Evolutionary conservation across 441 rosid species (phyloP).

Genomic region (Jatropha multifida): DNA sequence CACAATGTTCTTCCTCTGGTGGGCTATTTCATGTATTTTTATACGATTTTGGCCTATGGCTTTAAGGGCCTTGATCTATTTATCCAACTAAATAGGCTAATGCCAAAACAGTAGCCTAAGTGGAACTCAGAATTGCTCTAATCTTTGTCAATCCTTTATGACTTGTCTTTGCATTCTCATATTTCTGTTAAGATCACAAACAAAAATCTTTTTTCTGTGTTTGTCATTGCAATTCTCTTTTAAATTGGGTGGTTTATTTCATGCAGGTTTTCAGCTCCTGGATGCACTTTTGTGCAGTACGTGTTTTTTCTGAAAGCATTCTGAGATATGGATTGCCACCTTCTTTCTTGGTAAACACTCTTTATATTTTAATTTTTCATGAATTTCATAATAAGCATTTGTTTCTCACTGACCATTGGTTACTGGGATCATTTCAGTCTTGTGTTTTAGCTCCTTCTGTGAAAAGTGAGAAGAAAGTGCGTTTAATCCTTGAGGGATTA

Average conservation of each 20-base stretch:
- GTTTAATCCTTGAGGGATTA: conserved; percentile 81
- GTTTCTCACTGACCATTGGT: conserved; percentile 20
- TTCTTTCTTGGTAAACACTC: conserved; percentile 72
- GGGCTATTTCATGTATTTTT: neutral
- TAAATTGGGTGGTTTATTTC: conserved; percentile 17
- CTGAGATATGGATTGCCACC: conserved; percentile 99
- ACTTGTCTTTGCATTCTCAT: neutral
- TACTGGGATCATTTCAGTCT: conserved; percentile 53
- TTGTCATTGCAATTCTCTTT: neutral
- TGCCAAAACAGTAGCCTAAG: neutral
- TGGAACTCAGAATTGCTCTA: neutral
- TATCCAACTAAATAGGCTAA: neutral
- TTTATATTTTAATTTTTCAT: neutral
- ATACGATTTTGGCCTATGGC: neutral
- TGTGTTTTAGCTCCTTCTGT: conserved; percentile 82
- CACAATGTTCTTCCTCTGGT: neutral
- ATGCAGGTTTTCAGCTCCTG: conserved; percentile 95
- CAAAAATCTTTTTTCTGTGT: neutral
- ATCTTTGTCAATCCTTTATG: neutral
- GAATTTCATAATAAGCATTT: neutral
- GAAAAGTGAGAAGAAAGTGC: conserved; percentile 94
- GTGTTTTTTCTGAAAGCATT: conserved; percentile 90
- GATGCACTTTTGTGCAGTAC: conserved; percentile 99
- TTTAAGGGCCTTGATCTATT: neutral
- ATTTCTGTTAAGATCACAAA: neutral